Base-by-base conservation (phyloP, 192 early-diverging fungal genomes). In the Fimicolochytrium jonesii region DNA sequence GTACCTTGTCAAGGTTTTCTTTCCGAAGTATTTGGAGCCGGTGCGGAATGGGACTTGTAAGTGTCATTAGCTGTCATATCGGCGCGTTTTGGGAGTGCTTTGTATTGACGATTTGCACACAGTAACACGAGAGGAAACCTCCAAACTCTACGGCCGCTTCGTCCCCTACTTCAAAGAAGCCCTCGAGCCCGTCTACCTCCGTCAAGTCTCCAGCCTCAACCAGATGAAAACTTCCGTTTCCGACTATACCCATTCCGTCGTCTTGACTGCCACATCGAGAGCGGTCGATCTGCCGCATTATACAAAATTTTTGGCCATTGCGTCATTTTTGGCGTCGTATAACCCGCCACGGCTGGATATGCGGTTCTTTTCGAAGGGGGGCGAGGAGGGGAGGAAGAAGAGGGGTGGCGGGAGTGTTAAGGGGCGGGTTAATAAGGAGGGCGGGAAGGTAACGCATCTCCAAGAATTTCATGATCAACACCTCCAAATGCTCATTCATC, bases 131-230 rank as follows among this genome's bases (percentile, higher is more conserved):
- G 63, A 77, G 15, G 89, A 97, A 56, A 87, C 77, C 13, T 49
- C 79, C 25, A 87, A 88, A 37, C 71, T 98, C 39, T 92, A 90
- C 69, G 80, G 80, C 36, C 71, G 86, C 13, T 81, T 90, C 50
- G 86, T 93, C 64, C 80, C 80, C 29, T 90, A 91, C 62, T 86
- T 96, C 78, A 78, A 85, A 6, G 85, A 88, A 9, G 92, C 89
- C 0, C 81, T 86, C 9, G 87, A 95, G 51, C 88, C 88, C 22
- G 72, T 98, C 22, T 96, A 92, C 68, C 69, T 96, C 60, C 83
- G 93, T n/a, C 88, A 96, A 48, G 88, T 98, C 30, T 95, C 95
- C 0, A 88, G 85, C 39, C 75, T n/a, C n/a, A n/a, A n/a, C n/a
- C n/a, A n/a, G n/a, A n/a, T n/a, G n/a, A n/a, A n/a, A n/a, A n/a